These are phyloP conservation scores for Ashbya aceris DNA, from an alignment of 1,139 yeast species.

Conservation along the genomic window DNA sequence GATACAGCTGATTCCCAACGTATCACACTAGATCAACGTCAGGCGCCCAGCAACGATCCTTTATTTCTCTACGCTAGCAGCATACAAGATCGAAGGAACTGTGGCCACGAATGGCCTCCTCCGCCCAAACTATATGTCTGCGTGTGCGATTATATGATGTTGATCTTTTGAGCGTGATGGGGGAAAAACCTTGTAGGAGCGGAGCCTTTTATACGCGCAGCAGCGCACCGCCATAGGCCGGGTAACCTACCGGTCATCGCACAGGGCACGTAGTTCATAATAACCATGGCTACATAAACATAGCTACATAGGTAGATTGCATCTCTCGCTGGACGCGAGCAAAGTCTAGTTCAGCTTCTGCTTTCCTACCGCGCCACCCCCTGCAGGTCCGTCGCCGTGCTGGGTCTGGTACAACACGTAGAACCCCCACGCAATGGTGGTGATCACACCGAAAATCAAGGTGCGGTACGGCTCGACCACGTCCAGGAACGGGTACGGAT, in stretches of 20 bases:
- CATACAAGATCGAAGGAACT: too few species aligned
- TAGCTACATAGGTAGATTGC: too few species aligned
- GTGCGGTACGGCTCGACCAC: constrained; percentile 38
- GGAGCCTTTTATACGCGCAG: neutral
- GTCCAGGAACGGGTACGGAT: constrained; percentile 62
- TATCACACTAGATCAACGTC: constrained; percentile 32
- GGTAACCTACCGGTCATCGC: neutral
- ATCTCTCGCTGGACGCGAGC: too few species aligned
- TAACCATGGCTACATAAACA: too few species aligned
- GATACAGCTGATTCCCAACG: constrained; percentile 38
- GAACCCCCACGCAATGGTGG: constrained; percentile 36
- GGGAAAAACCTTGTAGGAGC: neutral
- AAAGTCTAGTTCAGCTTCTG: too few species aligned
- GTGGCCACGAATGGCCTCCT: neutral
- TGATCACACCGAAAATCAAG: constrained; percentile 43
- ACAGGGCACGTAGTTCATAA: too few species aligned
- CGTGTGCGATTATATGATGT: neutral
- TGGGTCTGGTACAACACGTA: constrained; percentile 22
- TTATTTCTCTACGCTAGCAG: neutral
- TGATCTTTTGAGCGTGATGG: neutral
- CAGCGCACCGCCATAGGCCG: neutral
- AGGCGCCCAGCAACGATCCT: constrained; percentile 39
- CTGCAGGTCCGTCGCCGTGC: constrained; percentile 11
- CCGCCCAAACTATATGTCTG: neutral
- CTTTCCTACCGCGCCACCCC: neutral